These are phyloP conservation scores for Aleurites moluccanus DNA, from an alignment of 441 rosid species.

Conservation along the genomic window DNA sequence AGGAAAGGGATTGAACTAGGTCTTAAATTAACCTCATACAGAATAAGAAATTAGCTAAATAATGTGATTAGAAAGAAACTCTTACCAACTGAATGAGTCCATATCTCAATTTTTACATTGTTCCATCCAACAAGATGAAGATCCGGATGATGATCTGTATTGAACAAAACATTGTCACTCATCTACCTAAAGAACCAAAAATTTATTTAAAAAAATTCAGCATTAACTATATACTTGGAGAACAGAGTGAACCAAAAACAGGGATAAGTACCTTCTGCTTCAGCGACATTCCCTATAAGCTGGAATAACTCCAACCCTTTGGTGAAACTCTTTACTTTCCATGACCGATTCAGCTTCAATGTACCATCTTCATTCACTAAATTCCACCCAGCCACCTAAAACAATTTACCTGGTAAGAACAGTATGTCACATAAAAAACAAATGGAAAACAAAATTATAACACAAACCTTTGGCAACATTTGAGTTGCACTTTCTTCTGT, in stretches of 20 bases:
- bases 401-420: conserved; percentile 16
- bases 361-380: conserved; percentile 64
- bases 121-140: conserved; percentile 98
- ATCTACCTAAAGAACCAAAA: neutral
- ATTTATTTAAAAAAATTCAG: neutral
- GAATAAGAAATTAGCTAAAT: neutral
- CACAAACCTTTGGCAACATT: conserved; percentile 53
- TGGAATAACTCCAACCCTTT: conserved; percentile 81
- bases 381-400: conserved; percentile 74
- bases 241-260: conserved; percentile 3
- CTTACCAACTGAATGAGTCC: conserved; percentile 93
- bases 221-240: neutral
- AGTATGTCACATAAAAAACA: neutral
- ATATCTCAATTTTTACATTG: conserved; percentile 77
- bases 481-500: conserved; percentile 61
- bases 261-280: conserved; percentile 59
- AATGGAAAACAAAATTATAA: neutral
- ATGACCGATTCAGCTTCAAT: conserved; percentile 66
- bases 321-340: conserved; percentile 73
- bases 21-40: neutral
- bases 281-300: conserved; percentile 71
- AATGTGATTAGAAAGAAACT: neutral
- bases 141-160: conserved; percentile 95
- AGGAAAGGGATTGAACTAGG: neutral
- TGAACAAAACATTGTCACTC: conserved; percentile 17